Conservation (phyloP, 441 rosid genomes). For the Arabidopsis lyrata region DNA sequence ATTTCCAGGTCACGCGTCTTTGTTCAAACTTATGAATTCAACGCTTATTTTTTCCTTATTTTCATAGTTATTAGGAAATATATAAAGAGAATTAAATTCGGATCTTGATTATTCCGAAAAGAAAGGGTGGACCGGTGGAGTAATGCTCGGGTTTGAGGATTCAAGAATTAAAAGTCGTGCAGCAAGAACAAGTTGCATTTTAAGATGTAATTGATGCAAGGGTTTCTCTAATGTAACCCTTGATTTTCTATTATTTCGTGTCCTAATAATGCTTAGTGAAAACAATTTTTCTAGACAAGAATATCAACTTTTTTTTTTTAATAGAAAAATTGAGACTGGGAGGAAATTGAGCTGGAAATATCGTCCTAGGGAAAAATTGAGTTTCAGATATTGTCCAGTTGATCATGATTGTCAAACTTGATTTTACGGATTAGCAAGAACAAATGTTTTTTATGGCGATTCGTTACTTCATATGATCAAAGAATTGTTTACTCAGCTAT, state of each 20-base stretch:
- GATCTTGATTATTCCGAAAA: constrained; percentile 5
- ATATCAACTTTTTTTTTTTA: too few relatives aligned
- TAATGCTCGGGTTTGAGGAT: constrained; percentile 23
- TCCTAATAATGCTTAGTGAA: too few relatives aligned
- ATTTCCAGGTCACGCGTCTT: constrained; percentile 43
- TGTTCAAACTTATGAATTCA: constrained; percentile 36
- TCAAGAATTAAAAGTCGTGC: constrained; percentile 17
- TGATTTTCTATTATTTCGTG: neutral
- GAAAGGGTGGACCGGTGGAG: neutral
- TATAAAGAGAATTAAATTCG: neutral
- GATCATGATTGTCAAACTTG: too few relatives aligned
- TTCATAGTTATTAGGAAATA: neutral
- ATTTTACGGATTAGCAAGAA: too few relatives aligned
- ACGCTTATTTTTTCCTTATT: neutral
- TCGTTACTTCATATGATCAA: too few relatives aligned
- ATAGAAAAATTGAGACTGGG: too few relatives aligned
- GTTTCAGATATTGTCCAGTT: too few relatives aligned
- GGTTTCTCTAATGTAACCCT: neutral
- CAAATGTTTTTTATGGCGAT: too few relatives aligned
- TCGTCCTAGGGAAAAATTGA: too few relatives aligned
- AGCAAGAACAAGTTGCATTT: constrained; percentile 8
- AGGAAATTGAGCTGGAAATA: too few relatives aligned
- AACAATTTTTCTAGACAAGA: too few relatives aligned
- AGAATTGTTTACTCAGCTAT: too few relatives aligned
- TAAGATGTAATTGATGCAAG: neutral